Percentiles rank a stretch among this genome's conserved stretches.
Conservation (phyloP, 768 basidiomycete species). For the Termitomyces eurrhizus region DNA sequence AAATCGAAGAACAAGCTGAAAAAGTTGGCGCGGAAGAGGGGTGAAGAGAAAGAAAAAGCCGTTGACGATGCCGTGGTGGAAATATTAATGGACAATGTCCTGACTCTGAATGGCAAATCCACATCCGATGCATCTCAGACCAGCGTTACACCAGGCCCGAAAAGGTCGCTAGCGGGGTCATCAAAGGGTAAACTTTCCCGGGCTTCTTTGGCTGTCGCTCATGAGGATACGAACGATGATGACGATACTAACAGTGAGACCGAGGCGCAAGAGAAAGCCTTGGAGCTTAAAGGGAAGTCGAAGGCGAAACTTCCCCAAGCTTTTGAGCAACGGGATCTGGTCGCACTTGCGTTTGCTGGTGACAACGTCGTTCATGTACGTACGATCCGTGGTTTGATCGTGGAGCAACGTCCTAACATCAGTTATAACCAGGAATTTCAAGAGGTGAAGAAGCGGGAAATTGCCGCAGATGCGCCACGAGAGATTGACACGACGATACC, state of each 20-base stretch:
- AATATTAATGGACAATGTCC: constrained; percentile 56
- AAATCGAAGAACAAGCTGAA: constrained; percentile 76
- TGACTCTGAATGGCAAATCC: constrained; percentile 30
- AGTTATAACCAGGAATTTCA: constrained; percentile 66
- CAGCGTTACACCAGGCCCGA: constrained; percentile 21
- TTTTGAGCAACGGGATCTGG: constrained; percentile 89
- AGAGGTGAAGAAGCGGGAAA: constrained; percentile 76
- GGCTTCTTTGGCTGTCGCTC: constrained; percentile 24
- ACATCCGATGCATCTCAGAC: constrained; percentile 37
- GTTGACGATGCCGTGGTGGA: constrained; percentile 79
- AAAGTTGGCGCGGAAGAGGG: constrained; percentile 56
- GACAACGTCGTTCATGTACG: constrained; percentile 91
- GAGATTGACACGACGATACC: constrained; percentile 88
- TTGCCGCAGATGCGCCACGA: constrained; percentile 81
- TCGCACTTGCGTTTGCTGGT: constrained; percentile 93
- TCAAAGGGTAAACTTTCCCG: constrained; percentile 30
- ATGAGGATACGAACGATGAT: constrained; percentile 45
- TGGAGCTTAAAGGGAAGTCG: constrained; percentile 39
- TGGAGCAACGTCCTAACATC: not conserved
- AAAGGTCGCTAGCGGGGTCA: constrained; percentile 16
- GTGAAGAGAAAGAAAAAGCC: constrained; percentile 53
- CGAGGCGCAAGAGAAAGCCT: constrained; percentile 59
- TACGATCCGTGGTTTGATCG: constrained; percentile 28
- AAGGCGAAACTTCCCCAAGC: constrained; percentile 51
- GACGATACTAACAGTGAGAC: constrained; percentile 62